Evolutionary conservation across 2,329 filamentous ascomycete species (phyloP).

Genomic region (Bipolaris bicolor): DNA sequence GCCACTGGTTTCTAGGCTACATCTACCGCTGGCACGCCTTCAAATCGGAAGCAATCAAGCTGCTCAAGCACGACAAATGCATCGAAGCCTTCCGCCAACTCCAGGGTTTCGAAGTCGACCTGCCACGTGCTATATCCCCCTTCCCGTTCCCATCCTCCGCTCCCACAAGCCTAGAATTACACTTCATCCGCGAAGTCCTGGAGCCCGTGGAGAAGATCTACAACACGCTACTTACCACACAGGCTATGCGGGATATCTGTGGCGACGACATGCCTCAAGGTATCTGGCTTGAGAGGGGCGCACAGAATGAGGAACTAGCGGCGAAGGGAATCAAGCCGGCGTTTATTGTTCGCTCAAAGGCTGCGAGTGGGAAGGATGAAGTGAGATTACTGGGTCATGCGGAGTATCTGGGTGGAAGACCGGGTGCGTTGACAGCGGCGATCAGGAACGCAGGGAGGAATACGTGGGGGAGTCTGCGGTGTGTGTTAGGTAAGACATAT

Average conservation of each 20-base stretch:
- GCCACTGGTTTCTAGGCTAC: conserved; percentile 27
- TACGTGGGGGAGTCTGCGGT: conserved; percentile 28
- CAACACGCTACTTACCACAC: conserved; percentile 9
- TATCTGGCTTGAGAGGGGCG: conserved; percentile 6
- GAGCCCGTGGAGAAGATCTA: conserved; percentile 9
- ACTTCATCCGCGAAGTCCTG: conserved; percentile 19
- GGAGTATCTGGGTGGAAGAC: conserved; percentile 26
- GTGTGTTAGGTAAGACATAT: conserved; percentile 21
- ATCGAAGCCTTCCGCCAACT: conserved; percentile 14
- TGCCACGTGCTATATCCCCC: not conserved
- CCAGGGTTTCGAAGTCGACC: not conserved
- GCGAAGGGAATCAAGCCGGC: conserved; percentile 11
- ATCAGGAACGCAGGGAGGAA: conserved; percentile 9
- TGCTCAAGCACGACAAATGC: conserved; percentile 5
- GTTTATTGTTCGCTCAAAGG: conserved; percentile 18
- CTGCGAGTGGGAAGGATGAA: not conserved
- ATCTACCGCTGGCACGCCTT: conserved; percentile 21
- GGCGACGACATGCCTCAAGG: not conserved
- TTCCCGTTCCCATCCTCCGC: too few species aligned
- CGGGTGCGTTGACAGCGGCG: conserved; percentile 21
- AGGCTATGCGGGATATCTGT: not conserved
- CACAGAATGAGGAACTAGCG: not conserved
- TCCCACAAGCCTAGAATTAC: not conserved
- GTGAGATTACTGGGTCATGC: conserved; percentile 25
- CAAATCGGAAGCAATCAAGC: not conserved